Conservation (phyloP, 768 basidiomycete species). For the Fibroporia radiculosa region DNA sequence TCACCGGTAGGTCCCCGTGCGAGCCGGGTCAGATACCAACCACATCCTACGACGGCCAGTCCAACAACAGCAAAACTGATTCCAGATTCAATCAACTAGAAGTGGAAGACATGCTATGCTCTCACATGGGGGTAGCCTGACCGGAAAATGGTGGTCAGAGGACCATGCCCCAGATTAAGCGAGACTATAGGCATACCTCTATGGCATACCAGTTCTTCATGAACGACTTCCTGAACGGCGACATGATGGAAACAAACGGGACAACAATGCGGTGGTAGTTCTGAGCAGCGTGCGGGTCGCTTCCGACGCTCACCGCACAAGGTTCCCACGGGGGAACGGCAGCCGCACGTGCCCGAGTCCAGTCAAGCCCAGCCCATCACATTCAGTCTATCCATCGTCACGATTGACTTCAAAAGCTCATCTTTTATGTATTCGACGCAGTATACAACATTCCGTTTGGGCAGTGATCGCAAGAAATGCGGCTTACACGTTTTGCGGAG, state of each 20-base stretch:
- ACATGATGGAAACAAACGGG: constrained; percentile 11
- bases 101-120: neutral
- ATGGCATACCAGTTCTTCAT: constrained; percentile 70
- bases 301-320: constrained; percentile 8
- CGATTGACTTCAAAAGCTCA: neutral
- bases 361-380: constrained; percentile 9
- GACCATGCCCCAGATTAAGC: neutral
- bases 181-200: constrained; percentile 39
- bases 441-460: too few relatives aligned
- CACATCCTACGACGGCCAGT: constrained; percentile 31
- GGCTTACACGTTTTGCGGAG: too few relatives aligned
- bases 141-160: neutral
- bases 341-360: constrained; percentile 9
- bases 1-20: constrained; percentile 32
- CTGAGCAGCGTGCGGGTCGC: constrained; percentile 1
- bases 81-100: neutral
- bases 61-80: constrained; percentile 44
- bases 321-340: constrained; percentile 13
- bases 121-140: constrained; percentile 46
- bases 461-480: too few relatives aligned
- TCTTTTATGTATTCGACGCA: too few relatives aligned
- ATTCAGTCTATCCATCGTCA: constrained; percentile 5
- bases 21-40: constrained; percentile 37
- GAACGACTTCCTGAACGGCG: constrained; percentile 25
- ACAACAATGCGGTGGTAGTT: neutral